These are phyloP conservation scores for Persicaria maculosa DNA, from an alignment of 148 eudicot species.

Conservation along the genomic window DNA sequence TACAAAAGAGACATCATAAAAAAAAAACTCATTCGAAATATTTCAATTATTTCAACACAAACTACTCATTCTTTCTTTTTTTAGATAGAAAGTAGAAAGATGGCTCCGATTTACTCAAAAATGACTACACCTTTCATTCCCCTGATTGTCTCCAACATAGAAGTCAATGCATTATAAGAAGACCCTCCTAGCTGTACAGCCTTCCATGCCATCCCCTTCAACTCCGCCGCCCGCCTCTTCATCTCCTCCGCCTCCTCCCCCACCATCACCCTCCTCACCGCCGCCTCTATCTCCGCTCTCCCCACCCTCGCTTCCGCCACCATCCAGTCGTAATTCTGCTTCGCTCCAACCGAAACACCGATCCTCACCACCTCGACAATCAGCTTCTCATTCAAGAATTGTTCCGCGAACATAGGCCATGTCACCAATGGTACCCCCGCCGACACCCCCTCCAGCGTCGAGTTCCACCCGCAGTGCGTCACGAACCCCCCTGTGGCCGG, in stretches of 20 bases:
- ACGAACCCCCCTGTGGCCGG: slow-evolving; percentile 28
- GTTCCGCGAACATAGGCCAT: slow-evolving; percentile 35
- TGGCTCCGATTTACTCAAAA: too few relatives aligned
- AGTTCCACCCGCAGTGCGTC: slow-evolving; percentile 51
- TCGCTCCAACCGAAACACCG: slow-evolving; percentile 30
- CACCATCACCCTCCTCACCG: slow-evolving; percentile 26
- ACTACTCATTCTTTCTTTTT: too few relatives aligned
- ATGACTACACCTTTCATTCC: too few relatives aligned
- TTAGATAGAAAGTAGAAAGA: too few relatives aligned
- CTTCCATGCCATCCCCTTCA: slow-evolving; percentile 28
- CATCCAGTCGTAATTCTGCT: slow-evolving; percentile 5
- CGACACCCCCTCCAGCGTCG: slow-evolving; percentile 28
- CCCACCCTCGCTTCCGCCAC: slow-evolving; percentile 7
- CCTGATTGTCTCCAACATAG: not conserved
- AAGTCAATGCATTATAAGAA: slow-evolving; percentile 6
- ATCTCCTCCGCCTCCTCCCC: slow-evolving; percentile 28
- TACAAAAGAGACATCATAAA: too few relatives aligned
- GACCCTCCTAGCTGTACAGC: slow-evolving; percentile 35
- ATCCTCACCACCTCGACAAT: slow-evolving; percentile 20
- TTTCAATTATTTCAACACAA: too few relatives aligned
- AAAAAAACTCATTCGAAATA: too few relatives aligned
- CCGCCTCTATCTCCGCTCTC: slow-evolving; percentile 18
- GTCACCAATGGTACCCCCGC: slow-evolving; percentile 28
- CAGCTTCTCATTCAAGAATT: slow-evolving; percentile 23
- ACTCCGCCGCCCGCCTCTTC: slow-evolving; percentile 19